Evolutionary conservation across 441 rosid genomes (phyloP).

Genomic region (Gossypium laxum): DNA sequence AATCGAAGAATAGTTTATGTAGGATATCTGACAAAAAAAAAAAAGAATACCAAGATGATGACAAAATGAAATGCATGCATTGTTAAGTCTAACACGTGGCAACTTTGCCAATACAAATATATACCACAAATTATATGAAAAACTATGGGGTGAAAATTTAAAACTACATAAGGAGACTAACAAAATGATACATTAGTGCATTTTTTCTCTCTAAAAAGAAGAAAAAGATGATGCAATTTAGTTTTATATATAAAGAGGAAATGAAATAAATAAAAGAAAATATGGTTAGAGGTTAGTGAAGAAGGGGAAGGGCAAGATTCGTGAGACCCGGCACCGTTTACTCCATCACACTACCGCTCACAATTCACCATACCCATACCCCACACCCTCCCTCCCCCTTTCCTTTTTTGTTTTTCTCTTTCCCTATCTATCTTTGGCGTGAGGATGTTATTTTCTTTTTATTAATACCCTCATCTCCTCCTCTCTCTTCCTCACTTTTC

Average conservation of each 20-base stretch:
- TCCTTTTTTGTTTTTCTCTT: background rate
- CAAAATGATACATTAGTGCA: no score
- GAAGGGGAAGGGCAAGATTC: conserved; percentile 25
- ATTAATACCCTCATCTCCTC: conserved; percentile 23
- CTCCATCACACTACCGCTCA: conserved; percentile 41
- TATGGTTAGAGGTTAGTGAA: conserved; percentile 13
- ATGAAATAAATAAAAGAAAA: background rate
- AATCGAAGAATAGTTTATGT: no score
- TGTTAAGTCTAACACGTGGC: no score
- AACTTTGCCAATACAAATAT: no score
- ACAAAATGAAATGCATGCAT: no score
- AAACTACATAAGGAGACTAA: no score
- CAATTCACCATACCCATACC: conserved; percentile 18
- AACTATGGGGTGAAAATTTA: no score
- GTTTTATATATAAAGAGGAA: background rate
- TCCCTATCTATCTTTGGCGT: conserved; percentile 22
- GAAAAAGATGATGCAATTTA: no score
- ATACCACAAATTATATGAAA: no score
- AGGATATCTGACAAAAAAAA: no score
- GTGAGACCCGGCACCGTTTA: conserved; percentile 48
- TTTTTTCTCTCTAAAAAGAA: no score
- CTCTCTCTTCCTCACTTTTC: background rate
- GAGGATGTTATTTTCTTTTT: conserved; percentile 23
- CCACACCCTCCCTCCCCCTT: conserved; percentile 13
- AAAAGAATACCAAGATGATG: no score